phyloP scores from a whole-genome alignment of 2,329 filamentous ascomycete genomes.

The Annulohypoxylon truncatum region DNA sequence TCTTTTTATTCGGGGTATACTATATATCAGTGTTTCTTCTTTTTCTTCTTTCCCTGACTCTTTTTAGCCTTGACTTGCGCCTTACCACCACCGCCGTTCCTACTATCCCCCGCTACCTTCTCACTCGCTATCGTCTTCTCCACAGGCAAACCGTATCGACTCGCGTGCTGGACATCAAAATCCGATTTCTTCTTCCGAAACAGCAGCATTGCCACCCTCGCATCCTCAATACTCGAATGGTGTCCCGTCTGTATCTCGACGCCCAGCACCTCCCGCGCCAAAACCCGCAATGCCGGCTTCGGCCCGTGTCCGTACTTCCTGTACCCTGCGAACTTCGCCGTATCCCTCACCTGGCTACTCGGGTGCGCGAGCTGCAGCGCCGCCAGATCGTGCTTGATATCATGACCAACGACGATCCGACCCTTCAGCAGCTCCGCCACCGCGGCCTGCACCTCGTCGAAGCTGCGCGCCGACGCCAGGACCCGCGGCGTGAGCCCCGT shows the following conservation, averaged over 20 bases:
- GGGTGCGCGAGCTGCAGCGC: slow-evolving; percentile 84
- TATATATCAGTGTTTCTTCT: slow-evolving; percentile 51
- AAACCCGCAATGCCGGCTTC: slow-evolving; percentile 72
- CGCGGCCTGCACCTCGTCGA: slow-evolving; percentile 80
- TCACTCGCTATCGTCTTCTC: slow-evolving; percentile 42
- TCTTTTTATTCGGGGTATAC: not conserved
- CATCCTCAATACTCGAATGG: slow-evolving; percentile 81
- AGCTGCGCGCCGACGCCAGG: slow-evolving; percentile 66
- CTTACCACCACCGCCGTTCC: not conserved
- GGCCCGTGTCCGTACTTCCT: slow-evolving; percentile 74
- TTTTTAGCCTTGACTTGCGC: slow-evolving; percentile 50
- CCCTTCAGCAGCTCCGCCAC: slow-evolving; percentile 73
- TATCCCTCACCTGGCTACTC: slow-evolving; percentile 83
- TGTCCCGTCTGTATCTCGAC: slow-evolving; percentile 72
- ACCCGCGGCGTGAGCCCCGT: slow-evolving; percentile 80
- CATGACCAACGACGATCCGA: slow-evolving; percentile 77
- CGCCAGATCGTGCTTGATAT: slow-evolving; percentile 75
- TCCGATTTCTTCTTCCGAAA: slow-evolving; percentile 85
- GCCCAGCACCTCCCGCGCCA: slow-evolving; percentile 68
- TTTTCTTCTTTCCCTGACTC: slow-evolving; percentile 57
- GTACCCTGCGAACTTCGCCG: slow-evolving; percentile 80
- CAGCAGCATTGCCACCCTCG: slow-evolving; percentile 87
- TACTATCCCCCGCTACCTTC: slow-evolving; percentile 18
- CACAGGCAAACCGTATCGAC: slow-evolving; percentile 65
- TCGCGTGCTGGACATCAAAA: slow-evolving; percentile 84